Percentiles rank a stretch among this genome's conserved stretches.
Conservation (phyloP, 352 stramenopile genomes). For the Pythium myriotylum region DNA sequence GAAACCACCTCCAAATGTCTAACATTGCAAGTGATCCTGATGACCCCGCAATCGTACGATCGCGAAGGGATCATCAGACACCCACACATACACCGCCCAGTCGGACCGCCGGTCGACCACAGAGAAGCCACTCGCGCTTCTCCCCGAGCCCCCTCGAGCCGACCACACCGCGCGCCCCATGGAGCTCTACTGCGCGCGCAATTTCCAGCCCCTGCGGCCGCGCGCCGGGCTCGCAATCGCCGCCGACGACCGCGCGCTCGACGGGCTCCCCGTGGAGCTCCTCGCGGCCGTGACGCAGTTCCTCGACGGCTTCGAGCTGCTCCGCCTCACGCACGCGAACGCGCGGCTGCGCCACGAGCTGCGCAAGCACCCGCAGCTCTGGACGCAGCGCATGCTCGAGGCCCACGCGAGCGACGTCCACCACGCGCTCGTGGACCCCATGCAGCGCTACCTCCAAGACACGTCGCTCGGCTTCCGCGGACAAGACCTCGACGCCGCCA, state of each 20-base stretch:
- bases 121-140: conserved; percentile 6
- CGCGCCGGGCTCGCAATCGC: background rate
- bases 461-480: conserved; percentile 19
- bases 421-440: conserved; percentile 14
- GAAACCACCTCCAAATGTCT: no score
- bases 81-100: background rate
- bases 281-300: conserved; percentile 21
- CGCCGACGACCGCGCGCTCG: background rate
- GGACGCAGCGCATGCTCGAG: conserved; percentile 21
- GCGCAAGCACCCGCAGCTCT: conserved; percentile 13
- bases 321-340: conserved; percentile 32
- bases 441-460: conserved; percentile 17
- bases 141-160: background rate
- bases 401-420: conserved; percentile 16
- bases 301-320: conserved; percentile 34
- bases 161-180: background rate
- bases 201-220: conserved; percentile 14
- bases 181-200: conserved; percentile 16
- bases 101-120: conserved; percentile 9
- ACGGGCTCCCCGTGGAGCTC: conserved; percentile 24
- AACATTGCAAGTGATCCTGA: no score
- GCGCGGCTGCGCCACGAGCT: conserved; percentile 1
- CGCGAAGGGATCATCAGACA: no score
- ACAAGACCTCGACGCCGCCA: conserved; percentile 17
- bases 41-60: no score